Percentiles rank a stretch among this genome's conserved stretches.
These are phyloP conservation scores for Moesziomyces parantarcticus DNA, from an alignment of 1,284 basidiomycete species.

Conservation along the genomic window DNA sequence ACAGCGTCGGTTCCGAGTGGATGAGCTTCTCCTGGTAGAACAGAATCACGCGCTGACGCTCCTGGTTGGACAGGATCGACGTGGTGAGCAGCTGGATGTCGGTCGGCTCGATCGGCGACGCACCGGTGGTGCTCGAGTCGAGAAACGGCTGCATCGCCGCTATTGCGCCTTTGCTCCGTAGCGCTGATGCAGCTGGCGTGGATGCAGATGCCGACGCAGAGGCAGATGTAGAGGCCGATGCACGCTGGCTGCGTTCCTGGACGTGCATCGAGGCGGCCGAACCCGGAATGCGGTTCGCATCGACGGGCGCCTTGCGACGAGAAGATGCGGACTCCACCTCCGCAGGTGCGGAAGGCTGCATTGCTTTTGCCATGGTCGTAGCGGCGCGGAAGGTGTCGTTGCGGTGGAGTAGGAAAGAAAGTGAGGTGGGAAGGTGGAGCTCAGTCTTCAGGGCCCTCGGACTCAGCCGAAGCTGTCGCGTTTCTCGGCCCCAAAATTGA, in stretches of 20 bases:
- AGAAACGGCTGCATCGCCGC: constrained; percentile 38
- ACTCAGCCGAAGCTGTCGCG: not conserved
- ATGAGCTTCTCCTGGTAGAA: constrained; percentile 36
- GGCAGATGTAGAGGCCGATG: not conserved
- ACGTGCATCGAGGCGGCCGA: constrained; percentile 40
- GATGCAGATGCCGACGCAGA: not conserved
- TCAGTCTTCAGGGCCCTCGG: not conserved
- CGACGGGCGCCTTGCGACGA: constrained; percentile 18
- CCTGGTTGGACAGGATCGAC: constrained; percentile 38
- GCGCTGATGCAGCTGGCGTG: not conserved
- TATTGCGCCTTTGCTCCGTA: constrained; percentile 12
- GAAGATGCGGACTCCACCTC: not conserved
- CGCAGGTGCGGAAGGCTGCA: not conserved
- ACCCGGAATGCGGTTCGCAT: constrained; percentile 38
- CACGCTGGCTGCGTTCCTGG: constrained; percentile 12
- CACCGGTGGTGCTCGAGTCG: constrained; percentile 20
- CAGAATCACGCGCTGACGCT: constrained; percentile 30
- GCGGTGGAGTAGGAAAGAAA: not conserved
- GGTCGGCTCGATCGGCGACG: constrained; percentile 37
- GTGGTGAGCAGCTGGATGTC: constrained; percentile 49
- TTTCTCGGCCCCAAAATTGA: not conserved
- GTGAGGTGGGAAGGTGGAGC: not conserved
- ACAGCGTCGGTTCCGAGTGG: constrained; percentile 2
- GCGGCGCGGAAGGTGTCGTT: not conserved
- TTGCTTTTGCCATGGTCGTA: not conserved